A percentile compares a stretch with the other conserved stretches of the same genome.
phyloP scores from a whole-genome alignment of 148 eudicot genomes.

The Gaultheria prostrata region DNA sequence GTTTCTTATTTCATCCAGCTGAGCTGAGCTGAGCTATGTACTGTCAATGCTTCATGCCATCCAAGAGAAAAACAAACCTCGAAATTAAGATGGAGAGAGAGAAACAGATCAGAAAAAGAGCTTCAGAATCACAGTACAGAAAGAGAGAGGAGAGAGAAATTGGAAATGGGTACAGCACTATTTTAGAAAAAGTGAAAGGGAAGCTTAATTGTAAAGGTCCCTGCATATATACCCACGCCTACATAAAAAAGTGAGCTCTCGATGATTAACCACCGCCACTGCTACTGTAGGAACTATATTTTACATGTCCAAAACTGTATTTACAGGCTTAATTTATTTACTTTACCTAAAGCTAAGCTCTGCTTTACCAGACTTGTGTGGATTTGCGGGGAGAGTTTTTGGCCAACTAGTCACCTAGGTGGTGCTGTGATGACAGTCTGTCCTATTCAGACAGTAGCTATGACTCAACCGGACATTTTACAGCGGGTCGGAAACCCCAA shows the following conservation, averaged over 20 bases:
- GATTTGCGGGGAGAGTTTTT: too few species aligned
- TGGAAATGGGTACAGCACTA: not conserved
- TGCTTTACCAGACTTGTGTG: not conserved
- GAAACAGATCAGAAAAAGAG: slow-evolving; percentile 31
- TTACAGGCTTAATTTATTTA: not conserved
- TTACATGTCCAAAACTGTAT: not conserved
- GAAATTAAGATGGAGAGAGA: slow-evolving; percentile 26
- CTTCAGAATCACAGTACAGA: slow-evolving; percentile 13
- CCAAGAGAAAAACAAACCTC: not conserved
- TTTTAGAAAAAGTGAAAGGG: slow-evolving; percentile 11
- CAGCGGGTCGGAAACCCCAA: too few species aligned
- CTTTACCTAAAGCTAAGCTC: not conserved
- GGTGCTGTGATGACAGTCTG: too few species aligned
- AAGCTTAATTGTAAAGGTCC: slow-evolving; percentile 37
- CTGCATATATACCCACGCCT: slow-evolving; percentile 76
- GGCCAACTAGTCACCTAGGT: too few species aligned
- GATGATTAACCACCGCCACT: slow-evolving; percentile 97
- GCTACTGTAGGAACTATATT: slow-evolving; percentile 32
- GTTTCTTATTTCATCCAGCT: not conserved
- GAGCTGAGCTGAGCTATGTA: not conserved
- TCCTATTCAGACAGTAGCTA: too few species aligned
- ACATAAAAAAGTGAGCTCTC: slow-evolving; percentile 72
- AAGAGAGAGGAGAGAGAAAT: slow-evolving; percentile 4
- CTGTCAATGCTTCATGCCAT: slow-evolving; percentile 7
- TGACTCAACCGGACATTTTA: too few species aligned